Conservation (phyloP, 176 grass and related monocot genomes). For the Phoenix roebelenii region DNA sequence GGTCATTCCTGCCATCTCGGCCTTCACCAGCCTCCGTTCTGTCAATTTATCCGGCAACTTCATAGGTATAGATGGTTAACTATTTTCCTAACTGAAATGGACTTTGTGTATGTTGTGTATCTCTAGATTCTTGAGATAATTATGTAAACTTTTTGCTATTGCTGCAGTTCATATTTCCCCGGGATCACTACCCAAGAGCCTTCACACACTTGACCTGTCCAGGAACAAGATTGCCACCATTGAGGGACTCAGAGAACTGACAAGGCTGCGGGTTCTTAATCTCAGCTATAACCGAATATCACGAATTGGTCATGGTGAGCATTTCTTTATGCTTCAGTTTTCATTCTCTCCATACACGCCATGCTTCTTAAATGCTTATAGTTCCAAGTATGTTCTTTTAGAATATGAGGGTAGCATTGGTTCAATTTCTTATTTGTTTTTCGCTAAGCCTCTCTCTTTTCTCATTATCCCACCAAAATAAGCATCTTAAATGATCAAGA, state of each 20-base stretch:
- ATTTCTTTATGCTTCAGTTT: neutral
- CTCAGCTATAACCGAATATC: slow-evolving; percentile 89
- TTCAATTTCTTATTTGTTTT: no score
- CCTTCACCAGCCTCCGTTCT: slow-evolving; percentile 58
- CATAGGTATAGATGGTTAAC: slow-evolving; percentile 41
- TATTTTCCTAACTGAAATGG: neutral
- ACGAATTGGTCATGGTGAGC: slow-evolving; percentile 75
- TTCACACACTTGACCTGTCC: slow-evolving; percentile 75
- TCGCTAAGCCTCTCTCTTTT: no score
- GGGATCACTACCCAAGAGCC: slow-evolving; percentile 60
- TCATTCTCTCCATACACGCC: no score
- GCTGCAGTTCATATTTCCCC: slow-evolving; percentile 43
- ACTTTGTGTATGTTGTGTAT: neutral
- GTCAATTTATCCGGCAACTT: slow-evolving; percentile 87
- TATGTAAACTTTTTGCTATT: slow-evolving; percentile 11
- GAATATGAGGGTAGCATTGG: no score
- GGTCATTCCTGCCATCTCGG: slow-evolving; percentile 47
- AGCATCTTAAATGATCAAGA: no score
- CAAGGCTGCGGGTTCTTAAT: slow-evolving; percentile 69
- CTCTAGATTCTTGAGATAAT: neutral
- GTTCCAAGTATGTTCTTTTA: no score
- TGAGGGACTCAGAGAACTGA: slow-evolving; percentile 78
- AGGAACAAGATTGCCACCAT: slow-evolving; percentile 72
- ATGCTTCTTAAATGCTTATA: no score
- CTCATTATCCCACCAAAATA: no score